Evolutionary conservation across 306 rosid genomes (phyloP).

Genomic region (Ormosia semicastrata): DNA sequence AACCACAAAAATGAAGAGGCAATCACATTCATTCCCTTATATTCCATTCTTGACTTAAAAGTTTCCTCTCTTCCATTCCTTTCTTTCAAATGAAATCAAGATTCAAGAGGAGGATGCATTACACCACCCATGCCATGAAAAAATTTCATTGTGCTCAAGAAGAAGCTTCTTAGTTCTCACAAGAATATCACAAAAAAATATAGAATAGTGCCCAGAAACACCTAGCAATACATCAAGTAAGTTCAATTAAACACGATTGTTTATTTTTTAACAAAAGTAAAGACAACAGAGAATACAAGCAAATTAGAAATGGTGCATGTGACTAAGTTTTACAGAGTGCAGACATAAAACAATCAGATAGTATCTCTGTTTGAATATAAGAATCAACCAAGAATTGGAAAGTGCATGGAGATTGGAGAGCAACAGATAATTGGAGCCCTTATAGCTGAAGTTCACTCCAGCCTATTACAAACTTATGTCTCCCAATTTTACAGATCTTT

Average conservation of each 20-base stretch:
- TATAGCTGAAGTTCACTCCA: not conserved
- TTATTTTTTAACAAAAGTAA: not conserved
- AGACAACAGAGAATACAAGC: not conserved
- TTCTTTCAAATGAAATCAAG: not conserved
- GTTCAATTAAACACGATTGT: not conserved
- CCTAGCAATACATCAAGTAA: no score
- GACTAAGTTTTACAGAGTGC: not conserved
- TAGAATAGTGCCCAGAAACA: not conserved
- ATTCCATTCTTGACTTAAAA: not conserved
- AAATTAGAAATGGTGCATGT: not conserved
- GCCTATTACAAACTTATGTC: not conserved
- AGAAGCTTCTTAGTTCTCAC: not conserved
- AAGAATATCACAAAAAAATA: slow-evolving; percentile 1
- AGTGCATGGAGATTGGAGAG: not conserved
- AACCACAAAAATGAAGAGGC: not conserved
- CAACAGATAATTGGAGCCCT: not conserved
- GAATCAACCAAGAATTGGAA: not conserved
- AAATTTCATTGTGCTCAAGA: not conserved
- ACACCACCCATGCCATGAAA: not conserved
- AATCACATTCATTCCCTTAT: not conserved
- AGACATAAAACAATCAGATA: not conserved
- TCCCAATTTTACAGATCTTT: not conserved
- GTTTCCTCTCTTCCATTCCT: not conserved
- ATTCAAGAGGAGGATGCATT: not conserved
- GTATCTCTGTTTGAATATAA: not conserved